Evolutionary conservation across 164 flowering plant species (phyloP).

Genomic region (Annona cherimola): DNA sequence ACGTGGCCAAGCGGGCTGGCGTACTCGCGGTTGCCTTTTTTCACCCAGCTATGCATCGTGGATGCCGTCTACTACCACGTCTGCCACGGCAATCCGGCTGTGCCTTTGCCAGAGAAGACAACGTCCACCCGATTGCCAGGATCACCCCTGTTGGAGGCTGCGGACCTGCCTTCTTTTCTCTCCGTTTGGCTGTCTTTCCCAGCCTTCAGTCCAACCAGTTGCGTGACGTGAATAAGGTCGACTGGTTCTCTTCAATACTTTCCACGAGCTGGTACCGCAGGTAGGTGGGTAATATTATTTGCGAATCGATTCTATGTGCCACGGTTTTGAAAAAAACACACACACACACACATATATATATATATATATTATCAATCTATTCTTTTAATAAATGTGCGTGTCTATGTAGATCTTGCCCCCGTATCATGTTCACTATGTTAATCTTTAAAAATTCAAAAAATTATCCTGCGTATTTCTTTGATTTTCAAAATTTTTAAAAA

Average conservation of each 20-base stretch:
- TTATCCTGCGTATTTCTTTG: too few relatives aligned
- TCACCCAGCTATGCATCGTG: slow-evolving; percentile 42
- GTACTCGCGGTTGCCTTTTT: slow-evolving; percentile 20
- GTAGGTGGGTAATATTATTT: slow-evolving; percentile 17
- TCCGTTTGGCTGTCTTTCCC: neutral
- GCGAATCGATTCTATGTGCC: too few relatives aligned
- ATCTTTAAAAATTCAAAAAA: neutral
- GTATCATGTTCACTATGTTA: too few relatives aligned
- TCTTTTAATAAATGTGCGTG: too few relatives aligned
- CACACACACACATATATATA: too few relatives aligned
- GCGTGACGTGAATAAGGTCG: slow-evolving; percentile 25
- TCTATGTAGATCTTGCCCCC: too few relatives aligned
- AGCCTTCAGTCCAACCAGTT: slow-evolving; percentile 19
- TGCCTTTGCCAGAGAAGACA: slow-evolving; percentile 10
- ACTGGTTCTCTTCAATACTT: slow-evolving; percentile 42
- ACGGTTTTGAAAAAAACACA: too few relatives aligned
- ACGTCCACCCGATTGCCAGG: slow-evolving; percentile 12
- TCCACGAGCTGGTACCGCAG: slow-evolving; percentile 31
- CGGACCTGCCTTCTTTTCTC: slow-evolving; percentile 27
- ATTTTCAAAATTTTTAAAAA: too few relatives aligned
- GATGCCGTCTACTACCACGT: slow-evolving; percentile 23
- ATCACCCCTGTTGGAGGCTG: slow-evolving; percentile 4
- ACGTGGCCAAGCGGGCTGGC: slow-evolving; percentile 8
- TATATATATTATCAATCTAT: too few relatives aligned
- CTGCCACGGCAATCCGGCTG: slow-evolving; percentile 8